Base-by-base conservation (phyloP, 108 stramenopile species). In the Cyclotella kingstonii region DNA sequence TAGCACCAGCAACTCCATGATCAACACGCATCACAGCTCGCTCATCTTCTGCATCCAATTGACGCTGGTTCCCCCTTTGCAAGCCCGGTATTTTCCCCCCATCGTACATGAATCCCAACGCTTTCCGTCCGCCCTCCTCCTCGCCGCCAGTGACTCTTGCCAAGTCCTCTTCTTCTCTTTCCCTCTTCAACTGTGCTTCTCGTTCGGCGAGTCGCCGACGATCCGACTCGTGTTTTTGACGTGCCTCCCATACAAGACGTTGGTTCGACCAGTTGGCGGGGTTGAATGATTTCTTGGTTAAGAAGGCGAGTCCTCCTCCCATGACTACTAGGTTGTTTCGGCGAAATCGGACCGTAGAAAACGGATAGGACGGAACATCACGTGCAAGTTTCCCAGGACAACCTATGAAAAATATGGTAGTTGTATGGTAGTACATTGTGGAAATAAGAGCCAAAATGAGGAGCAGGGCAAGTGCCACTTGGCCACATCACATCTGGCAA, bases 241-340 rank as follows among this genome's bases (percentile, higher is more conserved):
- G 68, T 12, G 84, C 82, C 58, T 93, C 91, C 82, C 82, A 93
- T 5, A 89, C 88, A 11, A 53, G 66, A 36, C 84, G 81, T 63
- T 83, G 81, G 50, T 89, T 93, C 14, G 70, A 60, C 57, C 76
- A 66, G 54, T 89, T 93, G 33, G 85, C 76, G 14, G 91, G 91
- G 60, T 93, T 89, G 79, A 93, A 93, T 21, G 72, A 74, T 64
- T 93, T 89, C 60, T 93, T 89, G 25, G 87, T 85, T 33, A 93
- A 68, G 67, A 93, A 93, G 25, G 82, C 81, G 49, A 93, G 68
- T 36, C 91, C 87, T 56, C 78, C 81, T 31, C 88, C 91, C 91
- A 93, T 93, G 4, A 10, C 65, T 64, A n/a, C 17, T 29, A n/a
- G 38, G 30, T 54, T 7, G 39, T 60, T 19, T 27, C 17, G 49